Evolutionary conservation across 2,329 filamentous ascomycete species (phyloP), one percentile per base, ranked within the genome.

Genomic region (Paracoccidioides brasiliensis): DNA sequence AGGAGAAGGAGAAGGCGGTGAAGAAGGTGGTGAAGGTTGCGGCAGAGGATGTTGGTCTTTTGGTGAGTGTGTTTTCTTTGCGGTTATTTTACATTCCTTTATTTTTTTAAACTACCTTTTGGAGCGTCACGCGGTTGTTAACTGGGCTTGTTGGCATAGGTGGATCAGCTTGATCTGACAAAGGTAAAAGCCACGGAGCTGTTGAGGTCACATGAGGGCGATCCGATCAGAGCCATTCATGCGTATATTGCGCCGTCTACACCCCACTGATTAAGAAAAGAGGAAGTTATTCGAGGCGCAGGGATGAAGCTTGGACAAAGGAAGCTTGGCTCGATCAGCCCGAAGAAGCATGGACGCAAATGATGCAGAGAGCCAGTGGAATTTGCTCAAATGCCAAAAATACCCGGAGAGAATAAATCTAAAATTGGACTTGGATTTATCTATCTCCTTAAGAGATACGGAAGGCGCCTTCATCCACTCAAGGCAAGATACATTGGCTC

Each of bases 131-230:
- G 14, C 37, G 14, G 42, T 38, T 28, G 32, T 30, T 51, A 22
- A 41, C 38, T 53, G 45, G 32, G 46, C 43, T 44, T 22, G 41
- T 40, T 44, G 28, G 52, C 14, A 12, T 53, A 74, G 73, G 69
- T 72, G 14, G 70, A 75, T 9, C 69, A 76, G 58, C 62, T 77
- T 44, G 75, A 77, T 58, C 59, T 77, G 60, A 71, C 60, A 22
- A 76, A 75, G 60, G 60, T 55, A 33, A 76, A 74, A 58, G 75
- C 75, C 10, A 76, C 72, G 10, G 75, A 77, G 53, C 61, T 77
- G 35, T 63, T 77, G 46, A 72, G 68, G 56, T 62, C 67, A n/a
- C 64, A 75, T 61, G 74, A 76, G n/a, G 74, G 73, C 1, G 69
- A 76, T 67, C 66, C 64, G 2, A 67, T 60, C 9, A 66, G 64